Percentiles rank a stretch among this genome's conserved stretches.
Evolutionary conservation across 805 yeast species (phyloP).

Genomic region (Ogataea salicorniae): DNA sequence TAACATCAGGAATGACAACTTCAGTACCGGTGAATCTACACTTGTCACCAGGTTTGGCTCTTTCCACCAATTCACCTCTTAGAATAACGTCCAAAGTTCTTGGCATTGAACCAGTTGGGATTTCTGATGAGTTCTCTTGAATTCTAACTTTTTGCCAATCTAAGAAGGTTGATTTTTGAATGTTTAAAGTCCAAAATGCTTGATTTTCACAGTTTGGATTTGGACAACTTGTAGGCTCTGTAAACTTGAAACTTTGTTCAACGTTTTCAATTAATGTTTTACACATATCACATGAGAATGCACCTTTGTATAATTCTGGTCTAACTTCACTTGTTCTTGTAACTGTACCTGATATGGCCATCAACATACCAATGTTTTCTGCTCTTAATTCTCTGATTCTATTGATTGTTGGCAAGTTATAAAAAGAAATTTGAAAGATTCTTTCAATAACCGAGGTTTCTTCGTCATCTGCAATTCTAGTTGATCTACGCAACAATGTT

Average conservation of each 20-base stretch:
- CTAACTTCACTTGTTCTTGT: conserved; percentile 95
- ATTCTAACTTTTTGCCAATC: conserved; percentile 97
- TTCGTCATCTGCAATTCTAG: conserved; percentile 35
- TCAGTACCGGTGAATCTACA: conserved; percentile 92
- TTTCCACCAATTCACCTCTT: conserved; percentile 90
- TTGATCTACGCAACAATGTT: conserved; percentile 45
- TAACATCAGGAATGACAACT: conserved; percentile 89
- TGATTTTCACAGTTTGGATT: conserved; percentile 85
- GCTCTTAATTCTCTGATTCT: conserved; percentile 89
- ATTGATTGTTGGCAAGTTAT: conserved; percentile 74
- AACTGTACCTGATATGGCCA: conserved; percentile 89
- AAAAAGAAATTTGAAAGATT: conserved; percentile 85
- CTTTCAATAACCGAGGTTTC: conserved; percentile 51
- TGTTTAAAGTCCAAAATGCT: conserved; percentile 76
- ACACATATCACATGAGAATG: conserved; percentile 87
- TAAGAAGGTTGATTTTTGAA: conserved; percentile 77
- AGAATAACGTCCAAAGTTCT: conserved; percentile 88
- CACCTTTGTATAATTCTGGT: conserved; percentile 84
- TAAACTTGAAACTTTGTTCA: conserved; percentile 88
- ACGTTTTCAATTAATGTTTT: conserved; percentile 80
- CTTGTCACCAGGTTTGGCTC: conserved; percentile 96
- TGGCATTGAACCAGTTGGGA: conserved; percentile 99
- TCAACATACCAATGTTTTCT: conserved; percentile 78
- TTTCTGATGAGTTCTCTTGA: conserved; percentile 94
- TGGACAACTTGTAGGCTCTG: conserved; percentile 92